Evolutionary conservation across 2,329 filamentous ascomycete genomes (phyloP).

Genomic region (Gaeumannomyces sp.): DNA sequence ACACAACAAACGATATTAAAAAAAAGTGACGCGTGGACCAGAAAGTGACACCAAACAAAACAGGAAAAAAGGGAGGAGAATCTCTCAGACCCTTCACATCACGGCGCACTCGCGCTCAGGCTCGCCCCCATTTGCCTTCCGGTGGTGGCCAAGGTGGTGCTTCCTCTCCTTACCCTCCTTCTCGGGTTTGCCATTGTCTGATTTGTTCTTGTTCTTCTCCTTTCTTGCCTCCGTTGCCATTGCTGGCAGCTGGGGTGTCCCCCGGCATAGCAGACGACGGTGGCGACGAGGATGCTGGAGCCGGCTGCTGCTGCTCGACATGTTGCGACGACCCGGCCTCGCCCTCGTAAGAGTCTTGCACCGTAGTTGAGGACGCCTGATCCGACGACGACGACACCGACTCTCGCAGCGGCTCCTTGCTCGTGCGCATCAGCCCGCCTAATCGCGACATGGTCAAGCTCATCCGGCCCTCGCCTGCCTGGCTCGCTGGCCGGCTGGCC

Average conservation of each 20-base stretch:
- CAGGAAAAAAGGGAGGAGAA: background rate
- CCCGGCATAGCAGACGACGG: background rate
- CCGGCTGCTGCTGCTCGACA: conserved; percentile 14
- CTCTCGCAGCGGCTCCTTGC: conserved; percentile 41
- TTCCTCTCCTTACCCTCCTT: conserved; percentile 20
- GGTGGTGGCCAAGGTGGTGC: conserved; percentile 13
- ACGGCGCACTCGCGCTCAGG: conserved; percentile 26
- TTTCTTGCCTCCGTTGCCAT: background rate
- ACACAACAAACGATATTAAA: background rate
- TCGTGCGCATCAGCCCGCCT: conserved; percentile 43
- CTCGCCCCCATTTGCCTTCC: conserved; percentile 16
- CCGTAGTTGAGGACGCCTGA: background rate
- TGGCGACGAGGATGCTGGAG: background rate
- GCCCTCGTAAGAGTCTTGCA: conserved; percentile 9
- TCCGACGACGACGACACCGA: background rate
- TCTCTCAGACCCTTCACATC: conserved; percentile 19
- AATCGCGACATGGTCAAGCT: conserved; percentile 53
- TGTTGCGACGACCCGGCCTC: conserved; percentile 19
- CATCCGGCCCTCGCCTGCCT: conserved; percentile 51
- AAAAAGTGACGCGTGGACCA: background rate
- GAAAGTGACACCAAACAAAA: background rate
- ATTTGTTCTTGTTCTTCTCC: conserved; percentile 14
- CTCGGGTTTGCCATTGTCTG: conserved; percentile 16
- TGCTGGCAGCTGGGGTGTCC: background rate
- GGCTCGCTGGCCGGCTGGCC: conserved; percentile 51